These are phyloP conservation scores for Grigorovia transvaalensis DNA, from an alignment of 805 yeast genomes.

Conservation along the genomic window DNA sequence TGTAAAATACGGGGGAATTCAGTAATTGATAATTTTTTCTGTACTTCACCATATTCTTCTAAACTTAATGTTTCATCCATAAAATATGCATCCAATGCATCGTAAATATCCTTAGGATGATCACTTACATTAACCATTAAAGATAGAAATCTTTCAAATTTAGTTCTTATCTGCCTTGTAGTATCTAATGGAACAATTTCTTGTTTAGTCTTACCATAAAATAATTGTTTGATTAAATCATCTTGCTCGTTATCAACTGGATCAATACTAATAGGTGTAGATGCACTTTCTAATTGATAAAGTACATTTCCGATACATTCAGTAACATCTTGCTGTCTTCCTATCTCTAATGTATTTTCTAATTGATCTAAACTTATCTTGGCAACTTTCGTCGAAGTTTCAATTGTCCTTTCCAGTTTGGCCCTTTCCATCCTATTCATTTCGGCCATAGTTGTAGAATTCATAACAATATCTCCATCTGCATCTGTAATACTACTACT, in stretches of 20 bases:
- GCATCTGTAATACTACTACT: neutral
- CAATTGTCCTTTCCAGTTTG: neutral
- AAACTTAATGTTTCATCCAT: conserved; percentile 54
- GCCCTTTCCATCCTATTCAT: neutral
- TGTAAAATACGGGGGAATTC: conserved; percentile 76
- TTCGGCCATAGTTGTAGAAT: neutral
- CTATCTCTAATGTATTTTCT: conserved; percentile 66
- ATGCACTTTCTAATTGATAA: conserved; percentile 81
- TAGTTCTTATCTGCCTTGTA: conserved; percentile 34
- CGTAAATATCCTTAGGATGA: conserved; percentile 82
- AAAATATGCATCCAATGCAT: conserved; percentile 79
- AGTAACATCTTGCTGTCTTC: conserved; percentile 94
- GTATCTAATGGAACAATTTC: conserved; percentile 44
- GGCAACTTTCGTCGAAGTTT: conserved; percentile 22
- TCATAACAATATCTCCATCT: neutral
- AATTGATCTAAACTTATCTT: conserved; percentile 46
- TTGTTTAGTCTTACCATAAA: conserved; percentile 81
- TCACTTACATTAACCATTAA: conserved; percentile 78
- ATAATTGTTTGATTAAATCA: conserved; percentile 69
- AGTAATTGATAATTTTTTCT: conserved; percentile 60
- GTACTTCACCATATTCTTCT: conserved; percentile 61
- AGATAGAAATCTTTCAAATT: conserved; percentile 68
- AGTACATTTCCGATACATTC: conserved; percentile 93
- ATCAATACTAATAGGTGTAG: conserved; percentile 55
- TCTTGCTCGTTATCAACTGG: conserved; percentile 63